A percentile compares a stretch with the other conserved stretches of the same genome.
Evolutionary conservation across 257 asterid genomes (phyloP).

Genomic region (Jasminum sambac): DNA sequence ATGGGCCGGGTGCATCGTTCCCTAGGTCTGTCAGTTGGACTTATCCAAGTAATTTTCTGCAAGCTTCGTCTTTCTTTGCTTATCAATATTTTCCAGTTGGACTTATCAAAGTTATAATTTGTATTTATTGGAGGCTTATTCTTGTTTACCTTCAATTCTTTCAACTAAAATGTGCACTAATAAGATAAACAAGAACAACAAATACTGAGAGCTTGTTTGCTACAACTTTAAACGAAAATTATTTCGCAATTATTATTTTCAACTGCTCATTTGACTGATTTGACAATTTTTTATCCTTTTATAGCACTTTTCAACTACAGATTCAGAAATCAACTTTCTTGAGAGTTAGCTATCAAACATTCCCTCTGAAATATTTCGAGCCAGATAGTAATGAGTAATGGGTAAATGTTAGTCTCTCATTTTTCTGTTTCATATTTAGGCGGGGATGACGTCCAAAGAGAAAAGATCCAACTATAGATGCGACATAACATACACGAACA

Average conservation of each 20-base stretch:
- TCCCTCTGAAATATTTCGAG: too few relatives aligned
- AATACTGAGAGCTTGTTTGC: neutral
- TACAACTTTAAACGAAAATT: too few relatives aligned
- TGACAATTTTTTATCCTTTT: too few relatives aligned
- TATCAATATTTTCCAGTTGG: neutral
- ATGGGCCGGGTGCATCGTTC: constrained; percentile 99
- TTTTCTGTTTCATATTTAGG: constrained; percentile 45
- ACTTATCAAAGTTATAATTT: neutral
- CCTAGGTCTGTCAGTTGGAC: constrained; percentile 97
- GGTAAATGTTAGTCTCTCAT: constrained; percentile 12
- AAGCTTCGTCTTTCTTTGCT: constrained; percentile 12
- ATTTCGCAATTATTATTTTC: too few relatives aligned
- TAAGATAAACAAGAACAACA: neutral
- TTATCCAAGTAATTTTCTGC: constrained; percentile 71
- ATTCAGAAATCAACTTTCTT: too few relatives aligned
- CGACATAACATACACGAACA: constrained; percentile 93
- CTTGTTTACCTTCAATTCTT: constrained; percentile 11
- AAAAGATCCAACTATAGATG: constrained; percentile 79
- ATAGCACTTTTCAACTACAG: too few relatives aligned
- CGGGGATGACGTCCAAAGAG: constrained; percentile 66
- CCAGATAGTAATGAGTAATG: too few relatives aligned
- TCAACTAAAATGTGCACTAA: neutral
- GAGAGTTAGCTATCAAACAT: too few relatives aligned
- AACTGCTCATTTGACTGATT: too few relatives aligned
- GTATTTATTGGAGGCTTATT: neutral